phyloP scores from a whole-genome alignment of 768 basidiomycete species.

The Hericium erinaceus region DNA sequence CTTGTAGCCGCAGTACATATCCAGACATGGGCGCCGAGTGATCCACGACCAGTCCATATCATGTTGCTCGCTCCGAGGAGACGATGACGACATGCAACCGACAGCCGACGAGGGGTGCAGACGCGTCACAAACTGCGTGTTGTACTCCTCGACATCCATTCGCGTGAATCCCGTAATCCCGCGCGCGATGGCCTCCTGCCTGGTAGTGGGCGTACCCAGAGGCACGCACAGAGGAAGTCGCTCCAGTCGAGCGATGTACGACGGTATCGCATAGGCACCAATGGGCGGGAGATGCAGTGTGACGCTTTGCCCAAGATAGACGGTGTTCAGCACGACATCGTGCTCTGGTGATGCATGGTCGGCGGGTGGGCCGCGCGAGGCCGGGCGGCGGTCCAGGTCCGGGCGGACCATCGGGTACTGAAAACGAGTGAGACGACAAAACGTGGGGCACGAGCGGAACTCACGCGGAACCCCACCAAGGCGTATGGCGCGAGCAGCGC shows the following conservation, averaged over 20 bases:
- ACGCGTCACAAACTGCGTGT: constrained; percentile 1
- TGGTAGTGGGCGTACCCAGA: not conserved
- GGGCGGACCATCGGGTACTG: constrained; percentile 11
- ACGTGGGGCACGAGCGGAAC: not conserved
- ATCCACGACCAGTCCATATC: constrained; percentile 2
- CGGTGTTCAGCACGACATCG: not conserved
- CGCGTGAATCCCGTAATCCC: not conserved
- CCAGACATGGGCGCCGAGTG: not conserved
- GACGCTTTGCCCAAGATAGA: constrained; percentile 2
- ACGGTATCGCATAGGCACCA: constrained; percentile 6
- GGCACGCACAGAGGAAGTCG: not conserved
- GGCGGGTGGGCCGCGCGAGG: no score
- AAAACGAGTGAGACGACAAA: not conserved
- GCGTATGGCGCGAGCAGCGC: constrained; percentile 5
- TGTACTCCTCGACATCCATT: constrained; percentile 8
- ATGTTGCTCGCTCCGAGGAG: not conserved
- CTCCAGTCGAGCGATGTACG: constrained; percentile 10
- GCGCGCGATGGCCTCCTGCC: not conserved
- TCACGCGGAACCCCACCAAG: constrained; percentile 11
- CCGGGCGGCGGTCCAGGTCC: constrained; percentile 4
- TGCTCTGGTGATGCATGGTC: no score
- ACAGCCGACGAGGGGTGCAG: not conserved
- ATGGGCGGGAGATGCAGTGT: constrained; percentile 7
- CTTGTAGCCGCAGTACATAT: constrained; percentile 2
- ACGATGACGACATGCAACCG: not conserved